Percentiles rank a stretch among this genome's conserved stretches.
Evolutionary conservation across 352 stramenopile genomes (phyloP).

Genomic region (Aphanomyces invadans): DNA sequence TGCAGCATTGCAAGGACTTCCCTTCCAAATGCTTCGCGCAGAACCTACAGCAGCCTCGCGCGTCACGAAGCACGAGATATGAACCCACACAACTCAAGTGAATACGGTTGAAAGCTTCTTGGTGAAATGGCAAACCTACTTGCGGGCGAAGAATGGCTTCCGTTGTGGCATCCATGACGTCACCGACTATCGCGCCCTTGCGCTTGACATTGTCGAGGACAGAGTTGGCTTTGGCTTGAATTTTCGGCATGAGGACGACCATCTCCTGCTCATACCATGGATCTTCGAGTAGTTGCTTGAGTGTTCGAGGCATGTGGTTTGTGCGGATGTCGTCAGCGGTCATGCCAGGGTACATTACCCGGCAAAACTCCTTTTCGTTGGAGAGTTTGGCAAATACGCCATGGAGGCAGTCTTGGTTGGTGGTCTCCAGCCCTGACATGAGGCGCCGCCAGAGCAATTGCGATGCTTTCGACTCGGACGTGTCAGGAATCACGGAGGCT

Average conservation of each 20-base stretch:
- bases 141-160: slow-evolving; percentile 62
- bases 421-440: slow-evolving; percentile 44
- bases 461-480: slow-evolving; percentile 25
- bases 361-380: slow-evolving; percentile 57
- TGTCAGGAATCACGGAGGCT: slow-evolving; percentile 35
- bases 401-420: slow-evolving; percentile 32
- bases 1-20: slow-evolving; percentile 80
- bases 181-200: slow-evolving; percentile 52
- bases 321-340: slow-evolving; percentile 47
- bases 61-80: too few species aligned
- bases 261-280: slow-evolving; percentile 76
- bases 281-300: slow-evolving; percentile 66
- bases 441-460: slow-evolving; percentile 54
- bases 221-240: slow-evolving; percentile 62
- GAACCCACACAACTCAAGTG: too few species aligned
- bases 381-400: slow-evolving; percentile 75
- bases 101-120: too few species aligned
- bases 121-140: too few species aligned
- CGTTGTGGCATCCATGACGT: slow-evolving; percentile 69
- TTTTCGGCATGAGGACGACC: slow-evolving; percentile 69
- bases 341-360: slow-evolving; percentile 72
- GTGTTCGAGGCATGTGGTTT: slow-evolving; percentile 50
- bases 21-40: slow-evolving; percentile 78
- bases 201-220: slow-evolving; percentile 78
- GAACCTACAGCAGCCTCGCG: slow-evolving; percentile 34